Evolutionary conservation across 73 alveolate genomes (phyloP), one percentile per base, ranked within the genome.

Genomic region (Halteria grandinella): DNA sequence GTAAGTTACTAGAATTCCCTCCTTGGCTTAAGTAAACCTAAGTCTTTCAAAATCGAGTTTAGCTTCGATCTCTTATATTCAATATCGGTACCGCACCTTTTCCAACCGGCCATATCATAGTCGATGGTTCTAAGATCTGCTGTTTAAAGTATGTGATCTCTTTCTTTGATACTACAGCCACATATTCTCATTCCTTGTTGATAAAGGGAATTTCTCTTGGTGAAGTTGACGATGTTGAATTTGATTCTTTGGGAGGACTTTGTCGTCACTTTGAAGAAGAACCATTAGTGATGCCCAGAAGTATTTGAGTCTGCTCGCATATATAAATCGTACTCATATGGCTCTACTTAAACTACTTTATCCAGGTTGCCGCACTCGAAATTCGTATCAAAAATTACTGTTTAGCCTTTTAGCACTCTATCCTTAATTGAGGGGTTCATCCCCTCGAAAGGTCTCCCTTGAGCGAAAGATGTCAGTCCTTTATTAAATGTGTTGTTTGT

Each of bases 221-320:
- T 69, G 66, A 82, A 82, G 53, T 82, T 82, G 0, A 58, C 83
- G 14, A 82, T 23, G 37, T 82, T 82, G 31, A 82, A 82, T 17
- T 24, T 50, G 33, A 72, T 71, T 33, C 29, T 39, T 17, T 44
- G 49, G 39, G 45, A 1, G 1, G 41, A 37, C 2, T 17, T 74
- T 28, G 76, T 85, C 24, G 24, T 62, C 7, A 89, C 86, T 34
- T 40, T 0, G 71, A 89, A 89, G 52, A 76, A 89, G 48, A 81
- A 89, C 96, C 96, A 89, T 49, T 89, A 66, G 39, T 73, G 70
- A 77, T 89, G 82, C 0, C 96, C 92, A n/a, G 48, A 63, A 4
- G 96, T 63, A 45, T 89, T 84, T 15, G 83, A 31, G 49, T 89
- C 96, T 10, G 52, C 89, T 49, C 82, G 41, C 71, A 89, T 63